phyloP scores from a whole-genome alignment of 768 basidiomycete species.

The Tubosaeta sp. region DNA sequence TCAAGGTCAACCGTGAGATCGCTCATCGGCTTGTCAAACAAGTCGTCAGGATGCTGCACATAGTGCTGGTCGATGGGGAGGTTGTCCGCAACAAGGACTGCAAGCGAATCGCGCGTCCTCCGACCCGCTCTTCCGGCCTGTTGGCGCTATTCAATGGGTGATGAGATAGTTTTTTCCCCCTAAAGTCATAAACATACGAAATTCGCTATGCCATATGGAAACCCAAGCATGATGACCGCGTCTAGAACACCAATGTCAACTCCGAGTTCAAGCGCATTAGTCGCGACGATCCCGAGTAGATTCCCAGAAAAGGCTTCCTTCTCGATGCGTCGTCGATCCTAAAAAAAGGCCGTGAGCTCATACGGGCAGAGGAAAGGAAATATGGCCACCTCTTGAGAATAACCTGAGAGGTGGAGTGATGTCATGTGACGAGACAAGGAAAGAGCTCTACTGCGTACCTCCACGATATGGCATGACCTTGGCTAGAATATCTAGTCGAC shows the following conservation, averaged over 20 bases:
- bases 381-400: constrained; percentile 57
- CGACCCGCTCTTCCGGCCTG: constrained; percentile 88
- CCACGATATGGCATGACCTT: constrained; percentile 81
- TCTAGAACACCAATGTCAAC: constrained; percentile 90
- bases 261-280: constrained; percentile 86
- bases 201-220: constrained; percentile 75
- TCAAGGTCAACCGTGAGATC: constrained; percentile 70
- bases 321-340: constrained; percentile 84
- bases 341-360: not conserved
- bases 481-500: constrained; percentile 69
- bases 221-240: constrained; percentile 85
- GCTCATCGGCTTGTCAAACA: constrained; percentile 59
- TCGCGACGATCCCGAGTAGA: constrained; percentile 82
- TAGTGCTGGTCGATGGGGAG: constrained; percentile 76
- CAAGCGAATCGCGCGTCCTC: constrained; percentile 72
- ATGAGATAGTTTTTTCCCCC: not conserved
- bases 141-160: constrained; percentile 53
- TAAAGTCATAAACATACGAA: constrained; percentile 49
- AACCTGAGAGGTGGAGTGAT: constrained; percentile 42
- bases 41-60: constrained; percentile 58
- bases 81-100: constrained; percentile 64
- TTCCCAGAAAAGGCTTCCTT: constrained; percentile 81
- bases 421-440: not conserved
- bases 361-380: not conserved
- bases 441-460: constrained; percentile 41